Percentiles rank a stretch among this genome's conserved stretches.
Evolutionary conservation across 2,329 filamentous ascomycete species (phyloP).

Genomic region (Colletotrichum gigasporum): DNA sequence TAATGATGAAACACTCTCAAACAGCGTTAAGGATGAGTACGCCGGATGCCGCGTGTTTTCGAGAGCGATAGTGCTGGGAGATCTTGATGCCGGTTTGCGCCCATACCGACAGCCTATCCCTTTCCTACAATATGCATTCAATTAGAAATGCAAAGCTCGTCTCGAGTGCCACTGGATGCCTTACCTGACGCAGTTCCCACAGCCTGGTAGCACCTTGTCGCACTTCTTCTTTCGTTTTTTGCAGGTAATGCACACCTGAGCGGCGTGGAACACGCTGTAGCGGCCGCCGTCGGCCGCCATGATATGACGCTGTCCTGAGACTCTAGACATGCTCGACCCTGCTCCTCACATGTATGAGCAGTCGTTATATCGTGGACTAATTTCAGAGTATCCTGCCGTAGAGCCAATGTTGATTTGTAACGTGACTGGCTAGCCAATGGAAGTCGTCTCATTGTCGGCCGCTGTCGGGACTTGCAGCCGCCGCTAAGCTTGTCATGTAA

Average conservation of each 20-base stretch:
- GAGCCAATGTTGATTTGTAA: conserved; percentile 21
- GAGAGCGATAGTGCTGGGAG: background rate
- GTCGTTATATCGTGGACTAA: no score
- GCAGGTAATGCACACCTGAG: conserved; percentile 25
- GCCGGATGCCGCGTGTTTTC: no score
- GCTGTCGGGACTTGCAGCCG: conserved; percentile 5
- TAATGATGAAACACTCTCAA: background rate
- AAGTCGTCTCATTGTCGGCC: background rate
- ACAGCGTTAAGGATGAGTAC: background rate
- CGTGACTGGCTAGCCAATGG: background rate
- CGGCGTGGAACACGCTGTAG: background rate
- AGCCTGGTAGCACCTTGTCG: conserved; percentile 26
- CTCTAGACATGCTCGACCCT: no score
- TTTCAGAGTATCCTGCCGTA: no score
- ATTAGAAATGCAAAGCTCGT: background rate
- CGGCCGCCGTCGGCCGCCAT: background rate
- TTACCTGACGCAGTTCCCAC: conserved; percentile 18
- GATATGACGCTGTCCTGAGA: no score
- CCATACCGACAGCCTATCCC: background rate
- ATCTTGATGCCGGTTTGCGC: background rate
- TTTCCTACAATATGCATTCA: background rate
- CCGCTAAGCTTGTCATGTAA: background rate
- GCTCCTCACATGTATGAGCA: no score
- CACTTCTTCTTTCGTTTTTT: conserved; percentile 31
- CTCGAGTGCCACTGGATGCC: conserved; percentile 12